Conservation (phyloP, 2,329 filamentous ascomycete genomes). For the Albifimbria verrucaria region DNA sequence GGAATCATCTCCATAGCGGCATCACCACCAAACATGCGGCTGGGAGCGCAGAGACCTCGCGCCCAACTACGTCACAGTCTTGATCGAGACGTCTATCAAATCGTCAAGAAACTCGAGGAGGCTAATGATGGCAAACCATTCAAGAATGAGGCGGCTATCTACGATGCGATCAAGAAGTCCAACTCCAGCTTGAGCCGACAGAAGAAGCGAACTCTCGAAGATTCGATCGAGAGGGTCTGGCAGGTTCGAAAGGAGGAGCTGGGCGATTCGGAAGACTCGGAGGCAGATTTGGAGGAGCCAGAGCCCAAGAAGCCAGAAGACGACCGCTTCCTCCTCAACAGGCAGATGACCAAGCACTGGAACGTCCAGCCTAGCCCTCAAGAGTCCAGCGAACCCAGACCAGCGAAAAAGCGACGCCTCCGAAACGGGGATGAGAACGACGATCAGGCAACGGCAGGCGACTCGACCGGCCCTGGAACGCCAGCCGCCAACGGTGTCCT, state of each 20-base stretch:
- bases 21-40: constrained; percentile 9
- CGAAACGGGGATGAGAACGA: constrained; percentile 22
- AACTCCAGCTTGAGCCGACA: constrained; percentile 84
- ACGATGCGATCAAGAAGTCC: constrained; percentile 76
- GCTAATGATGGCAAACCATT: constrained; percentile 50
- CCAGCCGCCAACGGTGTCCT: neutral
- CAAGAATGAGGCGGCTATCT: constrained; percentile 58
- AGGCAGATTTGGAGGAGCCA: constrained; percentile 44
- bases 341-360: constrained; percentile 41
- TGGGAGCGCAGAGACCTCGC: constrained; percentile 10
- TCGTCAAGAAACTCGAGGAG: constrained; percentile 73
- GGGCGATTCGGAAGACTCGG: constrained; percentile 51
- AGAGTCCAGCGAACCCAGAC: constrained; percentile 16
- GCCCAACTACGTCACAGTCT: constrained; percentile 32
- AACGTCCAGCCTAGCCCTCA: constrained; percentile 15
- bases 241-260: constrained; percentile 66
- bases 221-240: constrained; percentile 80
- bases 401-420: constrained; percentile 30
- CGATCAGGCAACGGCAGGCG: neutral
- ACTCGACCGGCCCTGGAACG: neutral
- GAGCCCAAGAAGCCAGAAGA: constrained; percentile 26
- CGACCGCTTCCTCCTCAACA: constrained; percentile 37
- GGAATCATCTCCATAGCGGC: neutral
- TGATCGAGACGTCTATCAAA: constrained; percentile 73
- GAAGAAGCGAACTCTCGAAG: constrained; percentile 77